These are phyloP conservation scores for Rhodamnia argentea DNA, from an alignment of 345 rosid species.

Conservation along the genomic window DNA sequence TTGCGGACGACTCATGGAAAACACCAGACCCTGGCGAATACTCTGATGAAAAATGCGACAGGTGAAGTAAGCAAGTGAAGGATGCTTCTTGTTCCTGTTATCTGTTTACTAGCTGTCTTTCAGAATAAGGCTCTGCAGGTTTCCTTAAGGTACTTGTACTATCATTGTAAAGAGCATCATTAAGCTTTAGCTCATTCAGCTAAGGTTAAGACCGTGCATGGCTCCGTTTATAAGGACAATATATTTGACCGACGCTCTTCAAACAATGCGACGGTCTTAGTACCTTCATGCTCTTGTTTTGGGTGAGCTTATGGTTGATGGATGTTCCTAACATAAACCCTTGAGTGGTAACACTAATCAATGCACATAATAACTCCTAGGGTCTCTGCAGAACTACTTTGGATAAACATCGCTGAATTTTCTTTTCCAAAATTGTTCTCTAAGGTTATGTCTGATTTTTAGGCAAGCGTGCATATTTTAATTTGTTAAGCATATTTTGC, in stretches of 20 bases:
- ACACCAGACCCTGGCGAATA: constrained; percentile 15
- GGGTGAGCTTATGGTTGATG: background rate
- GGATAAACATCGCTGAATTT: background rate
- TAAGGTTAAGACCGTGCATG: background rate
- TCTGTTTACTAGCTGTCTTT: background rate
- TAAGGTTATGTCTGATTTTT: background rate
- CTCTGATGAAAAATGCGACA: constrained; percentile 52
- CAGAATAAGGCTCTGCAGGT: background rate
- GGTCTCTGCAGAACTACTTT: background rate
- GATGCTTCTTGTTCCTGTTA: constrained; percentile 15
- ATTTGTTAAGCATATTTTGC: background rate
- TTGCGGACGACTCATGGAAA: constrained; percentile 15
- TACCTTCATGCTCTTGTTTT: background rate
- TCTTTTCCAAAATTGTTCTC: background rate
- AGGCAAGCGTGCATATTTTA: background rate
- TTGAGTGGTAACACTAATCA: background rate
- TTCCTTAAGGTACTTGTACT: background rate
- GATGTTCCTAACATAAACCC: background rate
- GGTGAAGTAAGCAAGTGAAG: constrained; percentile 43
- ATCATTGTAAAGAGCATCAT: background rate
- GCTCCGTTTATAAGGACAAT: background rate
- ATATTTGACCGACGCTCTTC: background rate
- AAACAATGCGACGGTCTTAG: background rate
- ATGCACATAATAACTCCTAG: background rate
- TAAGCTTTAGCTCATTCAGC: background rate